phyloP scores from a whole-genome alignment of 495 filamentous ascomycete genomes.

The Penicillium macrosclerotiorum region DNA sequence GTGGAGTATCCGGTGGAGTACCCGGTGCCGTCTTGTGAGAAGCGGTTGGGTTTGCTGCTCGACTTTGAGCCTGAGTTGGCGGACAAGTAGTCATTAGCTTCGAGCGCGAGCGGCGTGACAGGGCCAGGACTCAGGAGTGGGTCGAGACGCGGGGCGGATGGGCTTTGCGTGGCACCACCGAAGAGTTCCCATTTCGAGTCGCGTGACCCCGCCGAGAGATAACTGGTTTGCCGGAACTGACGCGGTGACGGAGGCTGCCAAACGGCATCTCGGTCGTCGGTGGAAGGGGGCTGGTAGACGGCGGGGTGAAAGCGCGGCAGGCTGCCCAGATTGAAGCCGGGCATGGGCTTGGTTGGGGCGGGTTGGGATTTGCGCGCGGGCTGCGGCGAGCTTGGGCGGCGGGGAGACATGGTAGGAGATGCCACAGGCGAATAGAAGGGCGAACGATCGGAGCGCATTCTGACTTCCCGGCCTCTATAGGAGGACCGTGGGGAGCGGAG shows the following conservation, averaged over 20 bases:
- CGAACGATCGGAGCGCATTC: slow-evolving; percentile 39
- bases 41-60: slow-evolving; percentile 17
- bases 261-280: slow-evolving; percentile 16
- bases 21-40: slow-evolving; percentile 18
- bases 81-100: slow-evolving; percentile 54
- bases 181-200: slow-evolving; percentile 36
- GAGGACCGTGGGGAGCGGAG: slow-evolving; percentile 6
- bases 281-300: slow-evolving; percentile 40
- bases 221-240: slow-evolving; percentile 31
- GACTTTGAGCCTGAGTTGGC: slow-evolving; percentile 39
- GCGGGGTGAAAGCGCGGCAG: slow-evolving; percentile 51
- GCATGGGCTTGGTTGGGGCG: slow-evolving; percentile 30
- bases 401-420: slow-evolving; percentile 39
- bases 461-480: slow-evolving; percentile 20
- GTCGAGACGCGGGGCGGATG: slow-evolving; percentile 59
- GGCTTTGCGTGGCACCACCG: slow-evolving; percentile 43
- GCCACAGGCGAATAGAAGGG: slow-evolving; percentile 36
- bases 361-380: slow-evolving; percentile 26
- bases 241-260: slow-evolving; percentile 31
- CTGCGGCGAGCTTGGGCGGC: slow-evolving; percentile 36
- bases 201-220: slow-evolving; percentile 36
- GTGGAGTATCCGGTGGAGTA: slow-evolving; percentile 16
- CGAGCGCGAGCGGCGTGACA: slow-evolving; percentile 73
- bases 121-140: slow-evolving; percentile 75
- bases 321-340: slow-evolving; percentile 40